Conservation (phyloP, 768 basidiomycete species). For the Daedaleopsis sinensis region DNA sequence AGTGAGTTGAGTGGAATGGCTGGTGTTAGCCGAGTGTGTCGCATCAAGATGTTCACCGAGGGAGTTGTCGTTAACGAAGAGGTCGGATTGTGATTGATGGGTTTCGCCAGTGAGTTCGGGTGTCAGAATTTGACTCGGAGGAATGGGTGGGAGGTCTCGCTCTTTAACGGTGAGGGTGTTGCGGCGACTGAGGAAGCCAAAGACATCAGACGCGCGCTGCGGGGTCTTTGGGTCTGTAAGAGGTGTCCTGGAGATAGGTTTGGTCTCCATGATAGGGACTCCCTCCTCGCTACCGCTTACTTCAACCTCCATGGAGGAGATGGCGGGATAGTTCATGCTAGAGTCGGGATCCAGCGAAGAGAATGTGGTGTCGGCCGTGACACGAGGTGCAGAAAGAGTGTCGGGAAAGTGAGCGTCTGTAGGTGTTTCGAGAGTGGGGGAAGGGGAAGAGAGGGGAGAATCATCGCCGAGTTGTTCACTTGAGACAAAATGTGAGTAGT, state of each 20-base stretch:
- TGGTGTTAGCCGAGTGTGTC: conserved; percentile 20
- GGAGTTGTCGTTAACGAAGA: conserved; percentile 2
- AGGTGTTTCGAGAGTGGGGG: conserved; percentile 56
- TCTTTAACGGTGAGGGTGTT: conserved; percentile 41
- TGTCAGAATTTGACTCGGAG: conserved; percentile 34
- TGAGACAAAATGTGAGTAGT: neutral
- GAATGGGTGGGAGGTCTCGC: conserved; percentile 40
- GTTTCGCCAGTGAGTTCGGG: neutral
- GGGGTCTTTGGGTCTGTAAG: conserved; percentile 51
- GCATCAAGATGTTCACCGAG: conserved; percentile 9
- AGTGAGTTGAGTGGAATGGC: conserved; percentile 23
- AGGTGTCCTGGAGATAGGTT: neutral
- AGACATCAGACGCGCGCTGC: conserved; percentile 74
- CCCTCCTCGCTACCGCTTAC: conserved; percentile 49
- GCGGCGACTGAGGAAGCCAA: conserved; percentile 65
- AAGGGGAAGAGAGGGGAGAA: conserved; percentile 42
- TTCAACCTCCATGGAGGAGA: conserved; percentile 80
- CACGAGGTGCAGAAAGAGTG: conserved; percentile 24
- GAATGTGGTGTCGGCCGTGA: conserved; percentile 41
- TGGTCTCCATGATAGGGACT: conserved; percentile 1
- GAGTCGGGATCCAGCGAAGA: conserved; percentile 44
- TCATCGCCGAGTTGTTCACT: conserved; percentile 35
- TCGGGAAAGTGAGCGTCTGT: conserved; percentile 43
- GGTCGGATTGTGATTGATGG: neutral
- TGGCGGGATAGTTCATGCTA: conserved; percentile 43